Conservation (phyloP, 805 yeast genomes). For the Naumovozyma dairenensis region DNA sequence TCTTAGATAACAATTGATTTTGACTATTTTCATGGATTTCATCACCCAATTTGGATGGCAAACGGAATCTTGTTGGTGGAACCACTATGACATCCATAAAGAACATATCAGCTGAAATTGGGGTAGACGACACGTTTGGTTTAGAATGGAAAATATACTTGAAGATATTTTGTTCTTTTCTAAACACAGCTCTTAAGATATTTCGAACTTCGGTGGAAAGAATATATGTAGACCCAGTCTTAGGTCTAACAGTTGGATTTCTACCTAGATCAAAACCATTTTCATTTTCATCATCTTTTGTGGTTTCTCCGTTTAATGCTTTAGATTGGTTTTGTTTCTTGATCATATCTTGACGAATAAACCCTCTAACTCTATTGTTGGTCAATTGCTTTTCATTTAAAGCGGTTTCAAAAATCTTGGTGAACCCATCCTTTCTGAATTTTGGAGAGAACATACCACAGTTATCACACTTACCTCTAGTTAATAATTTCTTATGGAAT, state of each 20-base stretch:
- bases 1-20: constrained; percentile 75
- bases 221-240: constrained; percentile 73
- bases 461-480: constrained; percentile 86
- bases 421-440: constrained; percentile 88
- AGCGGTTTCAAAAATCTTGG: constrained; percentile 84
- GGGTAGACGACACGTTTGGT: constrained; percentile 42
- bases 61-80: constrained; percentile 93
- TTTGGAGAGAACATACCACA: constrained; percentile 94
- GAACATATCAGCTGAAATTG: constrained; percentile 66
- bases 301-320: constrained; percentile 20
- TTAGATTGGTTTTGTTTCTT: constrained; percentile 29
- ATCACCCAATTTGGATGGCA: constrained; percentile 95
- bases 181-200: constrained; percentile 65
- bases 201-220: constrained; percentile 81
- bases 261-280: constrained; percentile 28
- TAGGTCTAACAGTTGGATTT: constrained; percentile 46
- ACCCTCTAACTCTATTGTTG: constrained; percentile 76
- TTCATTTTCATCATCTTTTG: constrained; percentile 12
- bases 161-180: constrained; percentile 57
- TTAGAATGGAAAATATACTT: constrained; percentile 73
- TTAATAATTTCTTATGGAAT: constrained; percentile 60
- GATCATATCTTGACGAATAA: constrained; percentile 62
- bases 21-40: constrained; percentile 91
- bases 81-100: constrained; percentile 83
- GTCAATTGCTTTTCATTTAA: constrained; percentile 71